Conservation (phyloP, 1,284 basidiomycete genomes). For the Ganoderma sinense region DNA sequence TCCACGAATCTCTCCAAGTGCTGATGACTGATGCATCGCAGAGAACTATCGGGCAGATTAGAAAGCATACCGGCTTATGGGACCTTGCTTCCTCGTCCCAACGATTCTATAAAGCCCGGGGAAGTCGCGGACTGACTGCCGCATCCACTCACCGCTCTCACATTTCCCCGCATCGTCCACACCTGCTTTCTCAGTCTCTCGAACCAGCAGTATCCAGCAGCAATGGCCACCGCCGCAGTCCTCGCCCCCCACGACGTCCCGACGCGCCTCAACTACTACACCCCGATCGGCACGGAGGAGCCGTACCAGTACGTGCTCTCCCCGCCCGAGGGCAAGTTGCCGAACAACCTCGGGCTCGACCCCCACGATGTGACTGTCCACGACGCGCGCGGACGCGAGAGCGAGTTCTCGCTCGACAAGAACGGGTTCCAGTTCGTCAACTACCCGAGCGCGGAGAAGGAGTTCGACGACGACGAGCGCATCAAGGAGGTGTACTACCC, state of each 20-base stretch:
- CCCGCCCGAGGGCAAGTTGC: slow-evolving; percentile 31
- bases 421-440: slow-evolving; percentile 49
- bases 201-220: not conserved
- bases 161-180: not conserved
- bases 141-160: not conserved
- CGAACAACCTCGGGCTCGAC: slow-evolving; percentile 37
- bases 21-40: slow-evolving; percentile 11
- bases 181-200: not conserved
- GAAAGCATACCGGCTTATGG: slow-evolving; percentile 5
- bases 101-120: slow-evolving; percentile 9
- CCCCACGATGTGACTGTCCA: slow-evolving; percentile 34
- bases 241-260: slow-evolving; percentile 31
- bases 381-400: slow-evolving; percentile 39
- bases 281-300: slow-evolving; percentile 30
- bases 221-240: slow-evolving; percentile 18
- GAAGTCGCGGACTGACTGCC: not conserved
- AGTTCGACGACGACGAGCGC: slow-evolving; percentile 47
- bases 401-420: slow-evolving; percentile 42
- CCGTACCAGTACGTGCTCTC: slow-evolving; percentile 38
- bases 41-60: slow-evolving; percentile 4
- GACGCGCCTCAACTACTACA: slow-evolving; percentile 36
- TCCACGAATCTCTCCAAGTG: not conserved
- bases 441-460: slow-evolving; percentile 33
- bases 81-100: not conserved
- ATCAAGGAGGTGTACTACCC: slow-evolving; percentile 47